Base-by-base conservation (phyloP, 2,329 filamentous ascomycete species). In the Aureobasidium sp. region DNA sequence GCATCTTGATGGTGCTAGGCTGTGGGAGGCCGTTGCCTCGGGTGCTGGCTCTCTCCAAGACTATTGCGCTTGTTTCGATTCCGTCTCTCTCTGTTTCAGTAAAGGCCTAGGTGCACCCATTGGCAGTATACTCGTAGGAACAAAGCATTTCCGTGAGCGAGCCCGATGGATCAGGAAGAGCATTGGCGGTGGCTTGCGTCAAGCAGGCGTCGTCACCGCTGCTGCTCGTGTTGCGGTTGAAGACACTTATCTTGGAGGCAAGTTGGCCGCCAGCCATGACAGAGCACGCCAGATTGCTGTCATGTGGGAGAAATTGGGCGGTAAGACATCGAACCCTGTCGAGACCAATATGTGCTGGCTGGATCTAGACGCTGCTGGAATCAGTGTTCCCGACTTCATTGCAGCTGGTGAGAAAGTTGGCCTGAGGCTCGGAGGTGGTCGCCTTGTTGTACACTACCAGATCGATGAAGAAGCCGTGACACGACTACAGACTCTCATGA, bases 311-410 rank as follows among this genome's bases (percentile, higher is more conserved):
- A 76, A 75, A 17, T 77, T 86, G 57, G 90, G 90, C 5, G 91
- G 90, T 1, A 84, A 82, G 73, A 74, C 91, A 62, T 74, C 80
- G 22, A 79, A 86, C 63, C 87, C 88, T 0, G 86, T 89, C 1
- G 86, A 96, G 70, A 95, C 91, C n/a, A 96, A 96, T 75, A 95
- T 96, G 89, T 84, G 90, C 37, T 96, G 90, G 90, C 70, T 95
- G 62, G 87, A 95, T 72, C 76, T 94, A 17, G 81, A 84, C 33
- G 80, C 81, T 1, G 81, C 83, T 12, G 82, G 83, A 0, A 71
- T 86, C 35, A 75, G 77, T 3, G 71, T 71, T 5, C 78, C 81
- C 57, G 77, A 81, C 44, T 82, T 86, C 64, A 78, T 82, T 11
- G 76, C 78, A 62, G 72, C 82, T 40, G 85, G 79, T 1, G 74